Base-by-base conservation (phyloP, 2,329 filamentous ascomycete genomes). In the Trematosphaeria pertusa region DNA sequence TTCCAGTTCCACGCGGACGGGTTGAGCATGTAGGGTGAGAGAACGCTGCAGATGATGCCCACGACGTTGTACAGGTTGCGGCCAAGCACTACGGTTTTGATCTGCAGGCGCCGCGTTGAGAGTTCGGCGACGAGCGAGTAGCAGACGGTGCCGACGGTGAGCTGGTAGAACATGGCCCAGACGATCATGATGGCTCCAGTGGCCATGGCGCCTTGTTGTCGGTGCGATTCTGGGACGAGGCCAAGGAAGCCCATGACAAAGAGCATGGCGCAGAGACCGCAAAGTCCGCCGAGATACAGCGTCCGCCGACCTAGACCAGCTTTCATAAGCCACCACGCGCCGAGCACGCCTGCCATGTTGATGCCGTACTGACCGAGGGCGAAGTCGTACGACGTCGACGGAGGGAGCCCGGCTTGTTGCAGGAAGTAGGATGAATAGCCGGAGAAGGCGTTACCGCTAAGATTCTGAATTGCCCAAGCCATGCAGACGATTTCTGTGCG, bases 21-120 rank as follows among this genome's bases (percentile, higher is more conserved):
- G 74, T 96, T 96, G 32, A 96, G 81, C 91, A 96, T 96, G 74
- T 95, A 96, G 0, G 91, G 91, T 0, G 90, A 95, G 31, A 96
- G 73, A 3, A 96, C 87, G 39, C 85, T 87, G 65, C 86, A 89
- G 61, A 96, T 75, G 57, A 97, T 96, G 54, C 83, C 87, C 33
- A 92, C 88, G 39, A 96, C 76, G 63, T 94, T 92, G 78, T 77
- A 80, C 10, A 91, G 75, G 59, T 90, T 89, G 44, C 91, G 87
- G 1, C 88, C 91, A 2, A 96, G 81, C 1, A 94, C 91, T 17
- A 96, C 88, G 0, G 92, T 96, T 78, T 96, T 96, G 76, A 95
- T 92, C 65, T 92, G 88, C 24, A 97, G 80, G 2, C 91, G 83
- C 11, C 89, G 84, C 0, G 90, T 91, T 0, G 90, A 91, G 17